These are phyloP conservation scores for Penicillium janthinellum DNA, from an alignment of 2,329 filamentous ascomycete genomes.

Conservation along the genomic window DNA sequence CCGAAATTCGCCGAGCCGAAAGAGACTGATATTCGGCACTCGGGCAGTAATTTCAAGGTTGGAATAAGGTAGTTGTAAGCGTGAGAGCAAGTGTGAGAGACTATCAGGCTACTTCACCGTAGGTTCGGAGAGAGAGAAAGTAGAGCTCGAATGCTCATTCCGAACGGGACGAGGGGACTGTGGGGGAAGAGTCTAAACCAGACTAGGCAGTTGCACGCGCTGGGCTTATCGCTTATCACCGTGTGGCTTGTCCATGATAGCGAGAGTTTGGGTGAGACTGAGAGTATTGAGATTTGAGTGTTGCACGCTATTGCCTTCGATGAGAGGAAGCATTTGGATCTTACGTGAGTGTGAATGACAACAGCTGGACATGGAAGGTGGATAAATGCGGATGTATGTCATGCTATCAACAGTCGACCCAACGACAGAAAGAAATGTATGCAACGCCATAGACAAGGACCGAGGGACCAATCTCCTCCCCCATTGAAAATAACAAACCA, in stretches of 20 bases:
- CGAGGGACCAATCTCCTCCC: not conserved
- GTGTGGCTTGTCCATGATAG: not conserved
- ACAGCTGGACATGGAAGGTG: not conserved
- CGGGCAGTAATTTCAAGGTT: not conserved
- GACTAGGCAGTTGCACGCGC: constrained; percentile 26
- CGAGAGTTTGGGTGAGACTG: not conserved
- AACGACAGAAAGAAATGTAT: not conserved
- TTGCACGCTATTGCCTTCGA: too few species aligned
- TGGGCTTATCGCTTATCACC: constrained; percentile 15
- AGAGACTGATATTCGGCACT: not conserved
- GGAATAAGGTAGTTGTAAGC: constrained; percentile 4
- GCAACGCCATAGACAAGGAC: not conserved
- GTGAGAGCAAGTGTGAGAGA: not conserved
- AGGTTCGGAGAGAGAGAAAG: not conserved
- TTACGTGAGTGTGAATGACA: not conserved
- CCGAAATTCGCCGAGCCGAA: not conserved
- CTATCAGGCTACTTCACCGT: not conserved
- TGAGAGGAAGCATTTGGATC: not conserved
- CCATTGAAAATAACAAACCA: not conserved
- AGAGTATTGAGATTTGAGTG: too few species aligned
- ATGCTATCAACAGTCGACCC: not conserved
- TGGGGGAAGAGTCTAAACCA: constrained; percentile 22
- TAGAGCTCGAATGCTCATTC: constrained; percentile 2
- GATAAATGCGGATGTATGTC: not conserved
- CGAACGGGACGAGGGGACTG: not conserved